Evolutionary conservation across 2,329 filamentous ascomycete species (phyloP).

Genomic region (Aspergillus brunneoviolaceus): DNA sequence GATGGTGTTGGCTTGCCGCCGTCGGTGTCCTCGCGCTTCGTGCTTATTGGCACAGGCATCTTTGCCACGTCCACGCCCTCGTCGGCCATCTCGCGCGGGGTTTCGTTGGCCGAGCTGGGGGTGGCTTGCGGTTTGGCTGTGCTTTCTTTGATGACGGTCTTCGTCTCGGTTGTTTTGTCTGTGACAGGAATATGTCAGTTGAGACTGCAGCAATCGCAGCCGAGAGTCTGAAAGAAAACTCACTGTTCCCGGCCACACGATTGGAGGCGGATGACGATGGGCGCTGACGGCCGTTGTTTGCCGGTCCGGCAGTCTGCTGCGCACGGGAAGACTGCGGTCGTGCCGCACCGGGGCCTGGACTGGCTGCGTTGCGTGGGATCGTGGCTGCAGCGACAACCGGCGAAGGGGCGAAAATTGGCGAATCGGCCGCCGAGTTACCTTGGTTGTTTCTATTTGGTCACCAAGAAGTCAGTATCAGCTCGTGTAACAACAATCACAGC

Average conservation of each 20-base stretch:
- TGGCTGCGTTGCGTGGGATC: constrained; percentile 58
- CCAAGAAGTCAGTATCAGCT: constrained; percentile 11
- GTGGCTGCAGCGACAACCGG: constrained; percentile 68
- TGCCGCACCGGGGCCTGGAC: constrained; percentile 59
- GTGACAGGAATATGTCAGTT: constrained; percentile 16
- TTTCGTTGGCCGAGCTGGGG: constrained; percentile 38
- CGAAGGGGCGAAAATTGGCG: constrained; percentile 72
- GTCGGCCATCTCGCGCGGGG: constrained; percentile 29
- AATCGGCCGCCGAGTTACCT: constrained; percentile 55
- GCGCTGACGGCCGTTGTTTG: constrained; percentile 56
- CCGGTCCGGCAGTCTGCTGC: constrained; percentile 71
- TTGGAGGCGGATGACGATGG: constrained; percentile 62
- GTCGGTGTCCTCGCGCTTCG: constrained; percentile 40
- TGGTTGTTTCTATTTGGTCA: constrained; percentile 44
- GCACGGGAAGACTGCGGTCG: constrained; percentile 69
- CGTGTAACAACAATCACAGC: neutral
- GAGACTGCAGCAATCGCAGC: constrained; percentile 11
- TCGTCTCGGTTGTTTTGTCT: constrained; percentile 51
- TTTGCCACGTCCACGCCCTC: constrained; percentile 24
- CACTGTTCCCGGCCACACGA: constrained; percentile 57
- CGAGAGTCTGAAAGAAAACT: constrained; percentile 28
- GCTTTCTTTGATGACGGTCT: constrained; percentile 53
- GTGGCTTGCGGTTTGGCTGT: constrained; percentile 27
- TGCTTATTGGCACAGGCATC: constrained; percentile 20
- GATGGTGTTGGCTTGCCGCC: constrained; percentile 28